These are phyloP conservation scores for Psilocybe tampanensis DNA, from an alignment of 768 basidiomycete genomes.

Conservation along the genomic window DNA sequence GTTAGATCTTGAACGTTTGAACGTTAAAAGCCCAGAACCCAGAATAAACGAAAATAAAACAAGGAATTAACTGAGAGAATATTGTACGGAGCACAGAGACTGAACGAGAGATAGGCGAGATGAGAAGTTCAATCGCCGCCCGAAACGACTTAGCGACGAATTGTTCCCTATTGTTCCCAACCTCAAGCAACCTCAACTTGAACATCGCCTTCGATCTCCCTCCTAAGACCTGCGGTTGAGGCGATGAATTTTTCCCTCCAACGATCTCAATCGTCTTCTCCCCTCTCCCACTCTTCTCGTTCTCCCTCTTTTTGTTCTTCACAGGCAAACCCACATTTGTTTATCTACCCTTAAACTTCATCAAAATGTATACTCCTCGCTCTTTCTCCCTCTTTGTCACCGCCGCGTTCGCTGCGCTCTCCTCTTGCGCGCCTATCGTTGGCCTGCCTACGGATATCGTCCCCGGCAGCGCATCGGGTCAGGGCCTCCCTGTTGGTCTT, in stretches of 20 bases:
- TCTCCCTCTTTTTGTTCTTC: background rate
- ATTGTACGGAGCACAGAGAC: no score
- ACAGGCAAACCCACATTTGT: slow-evolving; percentile 16
- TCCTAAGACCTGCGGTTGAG: no score
- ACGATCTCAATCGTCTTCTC: slow-evolving; percentile 3
- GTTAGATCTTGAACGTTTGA: no score
- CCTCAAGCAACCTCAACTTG: no score
- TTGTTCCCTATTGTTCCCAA: no score
- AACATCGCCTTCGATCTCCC: no score
- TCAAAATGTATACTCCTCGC: slow-evolving; percentile 27
- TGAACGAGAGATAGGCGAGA: no score
- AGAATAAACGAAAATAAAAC: no score
- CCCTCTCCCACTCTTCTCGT: background rate
- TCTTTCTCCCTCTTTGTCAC: slow-evolving; percentile 23
- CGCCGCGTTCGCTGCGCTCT: slow-evolving; percentile 21
- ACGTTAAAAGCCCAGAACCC: no score
- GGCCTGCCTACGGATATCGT: slow-evolving; percentile 17
- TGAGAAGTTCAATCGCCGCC: no score
- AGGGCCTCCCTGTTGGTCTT: background rate
- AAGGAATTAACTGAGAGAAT: no score
- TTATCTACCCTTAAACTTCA: background rate
- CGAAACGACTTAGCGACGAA: no score
- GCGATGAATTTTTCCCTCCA: background rate
- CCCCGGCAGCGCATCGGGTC: background rate
- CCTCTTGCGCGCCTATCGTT: slow-evolving; percentile 9